Base-by-base conservation (phyloP, 2,329 filamentous ascomycete genomes). In the Zymoseptoria tritici region DNA sequence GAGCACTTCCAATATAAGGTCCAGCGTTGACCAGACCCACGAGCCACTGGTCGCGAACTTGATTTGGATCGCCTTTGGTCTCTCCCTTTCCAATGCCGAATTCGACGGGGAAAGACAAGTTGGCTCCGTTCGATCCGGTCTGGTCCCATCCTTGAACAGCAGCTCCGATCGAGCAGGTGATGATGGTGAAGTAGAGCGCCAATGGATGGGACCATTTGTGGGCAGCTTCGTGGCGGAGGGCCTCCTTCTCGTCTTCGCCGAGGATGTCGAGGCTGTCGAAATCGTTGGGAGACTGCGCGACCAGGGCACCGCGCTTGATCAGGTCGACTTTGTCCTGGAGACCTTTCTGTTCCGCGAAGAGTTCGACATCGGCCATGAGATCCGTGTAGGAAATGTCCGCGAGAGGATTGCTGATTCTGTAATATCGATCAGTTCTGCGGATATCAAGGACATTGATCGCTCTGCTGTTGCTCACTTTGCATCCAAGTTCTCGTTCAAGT, bases 1-100 rank as follows among this genome's bases (percentile, higher is more conserved):
- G 64, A 21, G 65, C 62, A 60, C 58, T 55, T 51, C 79, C 80
- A 55, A 85, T 76, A 57, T 85, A 82, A 0, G 81, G 76, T 54
- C 76, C 80, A 21, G 81, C 77, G 62, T 90, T 90, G 62, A 90
- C 77, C 2, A 89, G 73, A 52, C 88, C 88, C n/a, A 89, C 77
- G 36, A 89, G 76, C 78, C 82, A 84, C 19, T 77, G 76, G 66
- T 85, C 80, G 49, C 72, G 72, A 4, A 72, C 71, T 36, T 77
- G 76, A 22, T 75, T 74, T 50, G 71, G 71, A 50, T 57, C 57
- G 8, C 52, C 61, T 9, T 16, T 21, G 46, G 56, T 63, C 3
- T 66, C 64, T 53, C 61, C 58, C 29, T 69, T 60, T 1, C 60
- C 62, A 52, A 73, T 72, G 52, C 70, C 70, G 52, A 73, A 72